Evolutionary conservation across 768 basidiomycete genomes (phyloP).

Genomic region (Serendipita indica): DNA sequence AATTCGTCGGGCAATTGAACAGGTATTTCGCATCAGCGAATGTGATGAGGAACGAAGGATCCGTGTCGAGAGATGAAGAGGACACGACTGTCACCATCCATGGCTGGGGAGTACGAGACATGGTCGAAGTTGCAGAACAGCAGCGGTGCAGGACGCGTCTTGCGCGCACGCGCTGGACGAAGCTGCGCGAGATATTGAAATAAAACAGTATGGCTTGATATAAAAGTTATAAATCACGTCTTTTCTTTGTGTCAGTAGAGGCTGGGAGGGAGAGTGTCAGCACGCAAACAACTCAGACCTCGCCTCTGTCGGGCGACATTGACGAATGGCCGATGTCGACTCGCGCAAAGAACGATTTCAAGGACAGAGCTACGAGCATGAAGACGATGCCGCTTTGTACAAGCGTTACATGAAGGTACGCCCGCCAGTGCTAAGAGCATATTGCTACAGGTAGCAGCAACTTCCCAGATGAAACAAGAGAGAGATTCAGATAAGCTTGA

Average conservation of each 20-base stretch:
- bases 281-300: too few relatives aligned
- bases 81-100: constrained; percentile 17
- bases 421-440: neutral
- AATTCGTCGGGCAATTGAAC: constrained; percentile 78
- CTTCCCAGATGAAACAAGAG: constrained; percentile 3
- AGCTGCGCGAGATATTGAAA: neutral
- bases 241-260: neutral
- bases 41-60: constrained; percentile 56
- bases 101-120: neutral
- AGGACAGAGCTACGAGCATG: neutral
- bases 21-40: constrained; percentile 74
- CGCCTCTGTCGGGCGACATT: too few relatives aligned
- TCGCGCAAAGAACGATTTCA: neutral
- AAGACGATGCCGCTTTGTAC: neutral
- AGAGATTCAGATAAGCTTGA: neutral
- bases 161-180: neutral
- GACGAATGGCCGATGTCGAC: neutral
- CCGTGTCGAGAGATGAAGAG: constrained; percentile 42
- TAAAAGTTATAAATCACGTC: neutral
- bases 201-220: neutral
- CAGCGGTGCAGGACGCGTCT: neutral
- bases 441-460: neutral
- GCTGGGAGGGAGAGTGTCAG: neutral
- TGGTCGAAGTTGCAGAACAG: neutral
- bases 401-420: constrained; percentile 6